A percentile compares a stretch with the other conserved stretches of the same genome.
Conservation (phyloP, 441 rosid genomes). For the Gossypium lobatum region DNA sequence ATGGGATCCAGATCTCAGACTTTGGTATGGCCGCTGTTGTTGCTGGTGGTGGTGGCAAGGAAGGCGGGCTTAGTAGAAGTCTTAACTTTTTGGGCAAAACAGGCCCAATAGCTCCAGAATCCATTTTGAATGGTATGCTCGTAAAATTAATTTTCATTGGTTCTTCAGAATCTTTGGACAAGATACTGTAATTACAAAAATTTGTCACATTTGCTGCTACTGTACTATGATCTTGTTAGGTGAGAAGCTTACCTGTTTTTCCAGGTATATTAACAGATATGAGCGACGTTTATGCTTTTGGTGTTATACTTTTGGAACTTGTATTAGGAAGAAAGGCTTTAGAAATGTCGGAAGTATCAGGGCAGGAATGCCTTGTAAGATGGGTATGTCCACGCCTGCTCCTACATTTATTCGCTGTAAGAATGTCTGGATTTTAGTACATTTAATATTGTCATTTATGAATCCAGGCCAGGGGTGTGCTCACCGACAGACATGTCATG, state of each 20-base stretch:
- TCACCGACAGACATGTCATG: background rate
- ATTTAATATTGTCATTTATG: background rate
- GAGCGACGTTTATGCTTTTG: conserved; percentile 88
- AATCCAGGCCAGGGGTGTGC: conserved; percentile 52
- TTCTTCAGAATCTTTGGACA: background rate
- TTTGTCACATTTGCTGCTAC: background rate
- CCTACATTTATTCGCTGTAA: background rate
- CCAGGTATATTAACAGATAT: conserved; percentile 79
- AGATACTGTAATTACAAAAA: background rate
- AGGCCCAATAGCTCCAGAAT: conserved; percentile 85
- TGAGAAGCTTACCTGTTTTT: background rate
- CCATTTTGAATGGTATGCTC: conserved; percentile 61
- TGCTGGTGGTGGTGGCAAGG: conserved; percentile 50
- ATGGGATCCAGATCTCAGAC: conserved; percentile 64
- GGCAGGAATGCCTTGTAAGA: conserved; percentile 77
- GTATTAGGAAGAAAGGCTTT: conserved; percentile 72
- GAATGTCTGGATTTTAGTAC: background rate
- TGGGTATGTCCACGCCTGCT: conserved; percentile 44
- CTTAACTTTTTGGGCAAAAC: conserved; percentile 71
- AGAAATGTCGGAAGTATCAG: conserved; percentile 35
- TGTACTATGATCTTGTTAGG: conserved; percentile 10
- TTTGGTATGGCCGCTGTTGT: conserved; percentile 19
- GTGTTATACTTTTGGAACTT: conserved; percentile 87
- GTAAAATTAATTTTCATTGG: background rate
- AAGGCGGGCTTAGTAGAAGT: conserved; percentile 39